A percentile compares a stretch with the other conserved stretches of the same genome.
phyloP scores from a whole-genome alignment of 305 asterid species.

The Fraxinus greggii region DNA sequence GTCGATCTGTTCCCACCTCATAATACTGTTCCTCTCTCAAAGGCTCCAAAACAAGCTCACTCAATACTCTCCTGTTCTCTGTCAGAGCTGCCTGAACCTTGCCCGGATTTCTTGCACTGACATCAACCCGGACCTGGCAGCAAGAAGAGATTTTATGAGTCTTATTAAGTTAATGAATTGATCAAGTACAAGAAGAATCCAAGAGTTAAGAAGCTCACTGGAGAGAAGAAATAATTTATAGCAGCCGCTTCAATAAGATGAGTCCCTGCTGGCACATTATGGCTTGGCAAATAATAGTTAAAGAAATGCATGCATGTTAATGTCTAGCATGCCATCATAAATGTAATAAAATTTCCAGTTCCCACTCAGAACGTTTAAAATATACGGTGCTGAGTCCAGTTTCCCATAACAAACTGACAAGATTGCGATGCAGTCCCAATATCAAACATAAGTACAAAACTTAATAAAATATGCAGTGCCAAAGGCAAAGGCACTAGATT shows the following conservation, averaged over 20 bases:
- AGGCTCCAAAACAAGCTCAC: constrained; percentile 87
- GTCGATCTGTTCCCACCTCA: constrained; percentile 47
- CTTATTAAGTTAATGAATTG: background rate
- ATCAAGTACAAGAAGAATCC: constrained; percentile 12
- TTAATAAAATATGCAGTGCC: constrained; percentile 2
- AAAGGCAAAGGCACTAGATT: constrained; percentile 1
- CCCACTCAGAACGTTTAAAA: background rate
- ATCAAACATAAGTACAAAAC: constrained; percentile 12
- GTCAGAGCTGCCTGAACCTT: constrained; percentile 96
- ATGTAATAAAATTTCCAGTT: constrained; percentile 16
- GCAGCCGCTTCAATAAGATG: constrained; percentile 94
- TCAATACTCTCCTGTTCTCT: constrained; percentile 78
- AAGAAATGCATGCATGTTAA: constrained; percentile 36
- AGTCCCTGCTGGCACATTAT: constrained; percentile 91
- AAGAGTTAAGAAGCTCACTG: constrained; percentile 52
- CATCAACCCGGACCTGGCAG: constrained; percentile 83
- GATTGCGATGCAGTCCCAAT: constrained; percentile 6
- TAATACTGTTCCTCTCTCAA: constrained; percentile 84
- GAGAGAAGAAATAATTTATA: constrained; percentile 83
- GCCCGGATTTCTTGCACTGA: constrained; percentile 94
- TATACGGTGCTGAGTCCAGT: constrained; percentile 13
- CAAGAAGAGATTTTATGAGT: background rate
- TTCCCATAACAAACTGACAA: constrained; percentile 2
- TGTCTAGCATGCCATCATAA: constrained; percentile 21
- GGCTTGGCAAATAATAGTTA: constrained; percentile 58